Evolutionary conservation across 306 rosid genomes (phyloP).

Genomic region (Hippophae tibetana): DNA sequence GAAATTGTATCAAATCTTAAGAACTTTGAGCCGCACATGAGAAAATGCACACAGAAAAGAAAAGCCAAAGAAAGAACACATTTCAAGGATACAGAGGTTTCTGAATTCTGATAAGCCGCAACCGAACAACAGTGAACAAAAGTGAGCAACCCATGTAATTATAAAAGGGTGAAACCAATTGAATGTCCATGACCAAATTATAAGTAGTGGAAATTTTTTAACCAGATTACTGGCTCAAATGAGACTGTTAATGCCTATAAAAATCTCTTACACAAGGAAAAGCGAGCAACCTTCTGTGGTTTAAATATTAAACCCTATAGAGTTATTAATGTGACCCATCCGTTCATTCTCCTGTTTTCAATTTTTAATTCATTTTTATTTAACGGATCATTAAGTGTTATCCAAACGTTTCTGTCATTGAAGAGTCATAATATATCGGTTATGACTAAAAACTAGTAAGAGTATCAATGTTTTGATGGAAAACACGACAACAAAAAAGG

Average conservation of each 20-base stretch:
- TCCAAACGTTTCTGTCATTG: too few species aligned
- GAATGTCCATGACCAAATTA: too few species aligned
- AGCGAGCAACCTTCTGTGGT: neutral
- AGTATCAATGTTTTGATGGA: too few species aligned
- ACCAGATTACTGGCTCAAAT: slow-evolving; percentile 8
- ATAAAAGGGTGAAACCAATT: too few species aligned
- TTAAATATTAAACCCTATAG: slow-evolving; percentile 24
- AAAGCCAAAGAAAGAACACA: slow-evolving; percentile 3
- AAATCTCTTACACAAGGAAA: slow-evolving; percentile 1
- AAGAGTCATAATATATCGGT: too few species aligned
- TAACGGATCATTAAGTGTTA: too few species aligned
- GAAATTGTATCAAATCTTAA: slow-evolving; percentile 2
- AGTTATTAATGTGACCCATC: neutral
- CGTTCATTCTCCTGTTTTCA: too few species aligned
- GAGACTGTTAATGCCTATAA: neutral
- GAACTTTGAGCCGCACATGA: slow-evolving; percentile 1
- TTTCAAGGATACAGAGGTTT: too few species aligned
- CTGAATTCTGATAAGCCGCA: slow-evolving; percentile 1
- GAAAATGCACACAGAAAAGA: slow-evolving; percentile 3
- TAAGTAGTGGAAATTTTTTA: neutral
- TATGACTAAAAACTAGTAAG: too few species aligned
- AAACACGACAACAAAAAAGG: too few species aligned
- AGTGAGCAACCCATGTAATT: neutral
- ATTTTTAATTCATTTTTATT: too few species aligned
- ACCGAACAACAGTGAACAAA: neutral